These are phyloP conservation scores for Fusarium phyllophilum DNA, from an alignment of 2,329 filamentous ascomycete species.

Conservation along the genomic window DNA sequence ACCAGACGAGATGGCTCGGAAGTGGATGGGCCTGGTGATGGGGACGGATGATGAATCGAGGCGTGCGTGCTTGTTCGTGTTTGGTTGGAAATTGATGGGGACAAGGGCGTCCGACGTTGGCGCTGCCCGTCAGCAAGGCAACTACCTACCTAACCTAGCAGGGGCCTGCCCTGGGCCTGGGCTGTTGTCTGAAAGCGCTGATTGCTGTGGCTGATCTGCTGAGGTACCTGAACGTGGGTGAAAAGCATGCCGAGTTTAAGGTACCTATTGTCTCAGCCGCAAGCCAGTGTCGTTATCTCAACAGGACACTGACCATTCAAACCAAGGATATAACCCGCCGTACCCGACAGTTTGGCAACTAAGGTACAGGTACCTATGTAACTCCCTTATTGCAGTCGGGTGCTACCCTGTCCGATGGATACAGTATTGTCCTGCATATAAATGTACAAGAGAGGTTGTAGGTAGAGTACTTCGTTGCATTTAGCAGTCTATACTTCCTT, in stretches of 20 bases:
- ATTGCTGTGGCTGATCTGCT: neutral
- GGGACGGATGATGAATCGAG: slow-evolving; percentile 25
- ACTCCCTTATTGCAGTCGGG: neutral
- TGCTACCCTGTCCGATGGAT: neutral
- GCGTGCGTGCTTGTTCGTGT: neutral
- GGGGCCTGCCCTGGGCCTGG: neutral
- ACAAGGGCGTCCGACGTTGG: slow-evolving; percentile 14
- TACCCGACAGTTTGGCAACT: neutral
- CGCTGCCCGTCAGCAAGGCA: slow-evolving; percentile 33
- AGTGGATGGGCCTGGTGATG: slow-evolving; percentile 27
- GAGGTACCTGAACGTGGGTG: neutral
- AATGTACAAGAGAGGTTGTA: neutral
- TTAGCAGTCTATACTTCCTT: neutral
- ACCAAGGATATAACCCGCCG: neutral
- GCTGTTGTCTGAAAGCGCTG: neutral
- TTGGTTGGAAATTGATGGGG: slow-evolving; percentile 30
- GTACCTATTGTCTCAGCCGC: neutral
- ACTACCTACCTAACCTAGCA: slow-evolving; percentile 6
- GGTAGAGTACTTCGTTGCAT: neutral
- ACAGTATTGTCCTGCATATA: neutral
- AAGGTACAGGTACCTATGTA: neutral
- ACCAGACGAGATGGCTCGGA: slow-evolving; percentile 14
- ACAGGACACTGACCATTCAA: neutral
- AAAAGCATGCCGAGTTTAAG: neutral
- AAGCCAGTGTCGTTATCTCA: neutral